Conservation (phyloP, 1,139 yeast genomes). For the Debaryomycetaceae sp. region DNA sequence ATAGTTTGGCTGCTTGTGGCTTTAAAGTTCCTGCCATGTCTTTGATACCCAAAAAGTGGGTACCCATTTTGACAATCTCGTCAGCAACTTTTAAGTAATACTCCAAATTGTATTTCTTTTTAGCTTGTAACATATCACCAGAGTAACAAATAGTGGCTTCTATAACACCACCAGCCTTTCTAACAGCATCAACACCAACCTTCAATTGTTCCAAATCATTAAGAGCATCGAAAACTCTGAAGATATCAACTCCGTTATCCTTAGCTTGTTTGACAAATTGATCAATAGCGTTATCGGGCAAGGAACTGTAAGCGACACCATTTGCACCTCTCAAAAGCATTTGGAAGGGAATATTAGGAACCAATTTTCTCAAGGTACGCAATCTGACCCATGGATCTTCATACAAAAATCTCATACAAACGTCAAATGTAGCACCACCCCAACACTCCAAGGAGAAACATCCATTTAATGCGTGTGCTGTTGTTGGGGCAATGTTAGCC, state of each 20-base stretch:
- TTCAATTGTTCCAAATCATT: slow-evolving; percentile 94
- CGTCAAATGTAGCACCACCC: slow-evolving; percentile 99
- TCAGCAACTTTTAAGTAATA: slow-evolving; percentile 84
- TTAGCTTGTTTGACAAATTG: slow-evolving; percentile 94
- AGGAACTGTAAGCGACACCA: slow-evolving; percentile 96
- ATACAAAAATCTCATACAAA: slow-evolving; percentile 94
- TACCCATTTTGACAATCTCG: slow-evolving; percentile 86
- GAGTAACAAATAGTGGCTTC: slow-evolving; percentile 98
- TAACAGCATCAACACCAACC: slow-evolving; percentile 97
- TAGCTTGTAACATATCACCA: slow-evolving; percentile 95
- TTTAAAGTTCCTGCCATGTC: slow-evolving; percentile 99
- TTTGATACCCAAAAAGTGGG: slow-evolving; percentile 94
- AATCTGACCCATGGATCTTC: slow-evolving; percentile 99
- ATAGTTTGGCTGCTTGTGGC: slow-evolving; percentile 84
- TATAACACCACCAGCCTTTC: slow-evolving; percentile 97
- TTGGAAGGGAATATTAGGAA: slow-evolving; percentile 98
- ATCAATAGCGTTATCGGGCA: slow-evolving; percentile 98
- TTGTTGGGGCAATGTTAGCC: slow-evolving; percentile 86
- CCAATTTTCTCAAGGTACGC: slow-evolving; percentile 79
- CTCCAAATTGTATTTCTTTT: slow-evolving; percentile 91
- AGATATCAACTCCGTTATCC: slow-evolving; percentile 93
- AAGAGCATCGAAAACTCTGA: slow-evolving; percentile 96
- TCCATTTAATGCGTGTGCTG: slow-evolving; percentile 85
- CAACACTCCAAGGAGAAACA: slow-evolving; percentile 97
- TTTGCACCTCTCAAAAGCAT: slow-evolving; percentile 99